A percentile compares a stretch with the other conserved stretches of the same genome.
Conservation (phyloP, 2,329 filamentous ascomycete species). For the Coleophoma crateriformis region DNA sequence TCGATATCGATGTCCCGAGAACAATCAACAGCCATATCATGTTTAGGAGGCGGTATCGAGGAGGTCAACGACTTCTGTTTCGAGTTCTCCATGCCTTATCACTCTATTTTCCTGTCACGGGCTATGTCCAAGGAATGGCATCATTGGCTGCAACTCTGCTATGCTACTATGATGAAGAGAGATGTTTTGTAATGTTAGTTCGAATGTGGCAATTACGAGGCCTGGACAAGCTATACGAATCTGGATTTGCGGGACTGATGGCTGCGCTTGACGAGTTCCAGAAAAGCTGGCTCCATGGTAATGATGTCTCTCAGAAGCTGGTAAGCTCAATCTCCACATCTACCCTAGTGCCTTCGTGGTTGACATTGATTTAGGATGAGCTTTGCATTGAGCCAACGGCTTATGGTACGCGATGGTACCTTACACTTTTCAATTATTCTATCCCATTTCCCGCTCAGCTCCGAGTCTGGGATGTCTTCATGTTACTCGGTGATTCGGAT, state of each 20-base stretch:
- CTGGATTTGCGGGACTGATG: slow-evolving; percentile 84
- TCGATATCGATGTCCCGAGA: slow-evolving; percentile 91
- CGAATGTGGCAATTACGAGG: slow-evolving; percentile 87
- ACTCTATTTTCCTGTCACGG: slow-evolving; percentile 83
- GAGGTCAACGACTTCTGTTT: slow-evolving; percentile 87
- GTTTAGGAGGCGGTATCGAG: slow-evolving; percentile 88
- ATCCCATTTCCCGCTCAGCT: slow-evolving; percentile 92
- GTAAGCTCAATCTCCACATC: slow-evolving; percentile 43
- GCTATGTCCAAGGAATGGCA: slow-evolving; percentile 98
- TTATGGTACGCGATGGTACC: slow-evolving; percentile 96
- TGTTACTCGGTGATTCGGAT: slow-evolving; percentile 79
- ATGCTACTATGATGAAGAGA: slow-evolving; percentile 95
- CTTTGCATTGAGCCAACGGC: slow-evolving; percentile 79
- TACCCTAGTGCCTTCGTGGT: neutral
- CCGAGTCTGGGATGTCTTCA: slow-evolving; percentile 95
- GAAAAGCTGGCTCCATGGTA: slow-evolving; percentile 70
- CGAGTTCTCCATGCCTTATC: slow-evolving; percentile 88
- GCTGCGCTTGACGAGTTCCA: slow-evolving; percentile 81
- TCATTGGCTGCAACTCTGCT: slow-evolving; percentile 86
- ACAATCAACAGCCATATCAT: slow-evolving; percentile 96
- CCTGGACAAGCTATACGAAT: slow-evolving; percentile 75
- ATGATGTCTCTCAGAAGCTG: slow-evolving; percentile 75
- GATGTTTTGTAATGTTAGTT: slow-evolving; percentile 93
- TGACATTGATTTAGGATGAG: slow-evolving; percentile 48
- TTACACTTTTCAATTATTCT: slow-evolving; percentile 95